Percentiles rank a stretch among this genome's conserved stretches.
phyloP scores from a whole-genome alignment of 768 basidiomycete species.

The Lactarius hengduanensis region DNA sequence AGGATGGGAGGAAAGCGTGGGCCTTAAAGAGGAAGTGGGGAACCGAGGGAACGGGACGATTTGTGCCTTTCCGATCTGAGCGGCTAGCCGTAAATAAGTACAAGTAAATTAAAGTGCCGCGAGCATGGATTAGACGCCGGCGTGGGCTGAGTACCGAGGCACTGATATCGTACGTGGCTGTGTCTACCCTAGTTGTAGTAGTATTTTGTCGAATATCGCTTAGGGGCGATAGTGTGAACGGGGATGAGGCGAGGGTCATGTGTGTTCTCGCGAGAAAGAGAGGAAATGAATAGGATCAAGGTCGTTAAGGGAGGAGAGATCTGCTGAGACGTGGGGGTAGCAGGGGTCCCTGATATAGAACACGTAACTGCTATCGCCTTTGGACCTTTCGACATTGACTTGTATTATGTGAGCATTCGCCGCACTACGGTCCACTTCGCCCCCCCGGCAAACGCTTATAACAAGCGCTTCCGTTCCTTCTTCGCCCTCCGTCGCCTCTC shows the following conservation, averaged over 20 bases:
- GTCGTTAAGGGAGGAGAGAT: background rate
- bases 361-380: conserved; percentile 25
- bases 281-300: background rate
- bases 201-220: background rate
- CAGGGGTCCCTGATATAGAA: conserved; percentile 13
- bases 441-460: conserved; percentile 24
- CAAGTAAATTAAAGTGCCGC: conserved; percentile 20
- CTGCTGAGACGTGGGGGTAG: conserved; percentile 6
- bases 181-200: conserved; percentile 17
- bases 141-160: conserved; percentile 17
- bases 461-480: conserved; percentile 29
- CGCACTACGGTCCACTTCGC: conserved; percentile 26
- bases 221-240: conserved; percentile 14
- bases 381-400: background rate
- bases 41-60: conserved; percentile 18
- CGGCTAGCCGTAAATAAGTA: conserved; percentile 30
- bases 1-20: conserved; percentile 1
- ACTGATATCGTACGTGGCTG: conserved; percentile 27
- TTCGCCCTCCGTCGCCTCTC: conserved; percentile 30
- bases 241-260: background rate
- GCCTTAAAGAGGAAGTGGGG: conserved; percentile 11
- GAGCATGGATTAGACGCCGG: conserved; percentile 23
- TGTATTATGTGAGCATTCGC: conserved; percentile 26
- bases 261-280: background rate
- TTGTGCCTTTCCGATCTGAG: conserved; percentile 30